Base-by-base conservation (phyloP, 805 yeast species). In the Myxozyma lipomycoides region DNA sequence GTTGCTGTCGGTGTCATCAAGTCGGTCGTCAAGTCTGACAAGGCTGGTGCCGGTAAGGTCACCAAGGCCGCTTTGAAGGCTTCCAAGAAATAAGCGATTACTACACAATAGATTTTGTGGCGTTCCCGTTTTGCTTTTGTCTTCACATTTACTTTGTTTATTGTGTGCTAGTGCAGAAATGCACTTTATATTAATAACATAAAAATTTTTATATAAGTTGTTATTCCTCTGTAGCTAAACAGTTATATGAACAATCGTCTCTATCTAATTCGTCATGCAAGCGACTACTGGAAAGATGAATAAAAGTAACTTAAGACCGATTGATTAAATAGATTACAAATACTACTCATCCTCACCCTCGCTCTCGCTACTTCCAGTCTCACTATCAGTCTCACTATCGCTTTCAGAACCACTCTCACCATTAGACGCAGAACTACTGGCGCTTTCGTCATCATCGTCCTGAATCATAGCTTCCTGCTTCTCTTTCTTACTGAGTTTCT, bases 1-100 rank as follows among this genome's bases (percentile, higher is more conserved):
- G 97, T 90, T 70, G 97, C 97, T 74, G 97, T 90, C 73, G 97
- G 97, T 86, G 96, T 90, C 73, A 86, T 91, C 86, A 91, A 91
- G 84, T 76, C 88, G 62, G 95, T 88, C 68, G 95, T 79, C 70
- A 88, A 88, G 85, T 71, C 86, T 64, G 84, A 81, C 77, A 78
- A 76, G 76, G 86, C 86, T 69, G 77, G 75, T 70, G 86, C 88
- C 70, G 90, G 88, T 78, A 86, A 87, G 89, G 93, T 86, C 69
- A 86, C 95, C 89, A 87, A 87, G 88, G 87, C 95, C 75, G 96
- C 95, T 74, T 75, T 74, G 64, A 83, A 83, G 83, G 87, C 87
- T 71, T 78, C 77, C 67, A 81, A 81, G 84, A 81, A 81, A 77
- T 81, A 81, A 78, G 45, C 30, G 32, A 9, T 12, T 28, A n/a